A percentile compares a stretch with the other conserved stretches of the same genome.
Conservation (phyloP, 192 early-diverging fungal genomes). For the Coemansia sp. region DNA sequence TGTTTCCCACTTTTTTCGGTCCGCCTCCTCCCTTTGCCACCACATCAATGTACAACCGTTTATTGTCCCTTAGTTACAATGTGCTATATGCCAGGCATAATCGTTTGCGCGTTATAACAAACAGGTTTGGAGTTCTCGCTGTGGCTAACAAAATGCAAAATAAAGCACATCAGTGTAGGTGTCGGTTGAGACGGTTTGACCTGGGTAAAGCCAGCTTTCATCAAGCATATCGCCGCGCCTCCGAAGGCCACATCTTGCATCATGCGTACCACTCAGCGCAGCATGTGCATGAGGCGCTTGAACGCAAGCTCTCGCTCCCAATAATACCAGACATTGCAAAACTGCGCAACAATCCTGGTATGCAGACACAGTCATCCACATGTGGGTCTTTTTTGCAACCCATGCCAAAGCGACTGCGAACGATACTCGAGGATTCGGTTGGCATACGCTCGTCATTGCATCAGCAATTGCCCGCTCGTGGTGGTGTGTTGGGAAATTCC, state of each 20-base stretch:
- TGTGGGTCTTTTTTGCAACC: constrained; percentile 22
- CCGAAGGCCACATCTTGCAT: constrained; percentile 50
- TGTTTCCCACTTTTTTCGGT: constrained; percentile 2
- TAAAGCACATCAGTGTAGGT: constrained; percentile 23
- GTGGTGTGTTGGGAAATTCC: not conserved
- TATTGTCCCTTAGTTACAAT: not conserved
- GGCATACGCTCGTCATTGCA: constrained; percentile 13
- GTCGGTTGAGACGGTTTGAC: constrained; percentile 51
- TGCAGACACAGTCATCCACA: constrained; percentile 3
- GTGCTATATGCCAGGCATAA: not conserved
- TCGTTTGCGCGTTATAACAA: not conserved
- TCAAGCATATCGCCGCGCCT: constrained; percentile 49
- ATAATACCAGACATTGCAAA: constrained; percentile 47
- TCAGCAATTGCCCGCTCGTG: not conserved
- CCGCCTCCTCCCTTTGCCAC: constrained; percentile 5
- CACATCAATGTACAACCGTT: not conserved
- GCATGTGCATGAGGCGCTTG: constrained; percentile 40
- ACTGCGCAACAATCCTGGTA: constrained; percentile 22
- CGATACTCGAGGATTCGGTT: constrained; percentile 51
- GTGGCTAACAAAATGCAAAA: constrained; percentile 5
- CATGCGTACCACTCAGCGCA: constrained; percentile 18
- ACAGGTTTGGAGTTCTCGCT: not conserved
- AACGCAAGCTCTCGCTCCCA: constrained; percentile 54
- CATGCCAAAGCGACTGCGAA: constrained; percentile 48
- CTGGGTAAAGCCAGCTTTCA: constrained; percentile 34